Evolutionary conservation across 495 filamentous ascomycete species (phyloP), one percentile per base, ranked within the genome.

Genomic region (Clohesyomyces aquaticus): DNA sequence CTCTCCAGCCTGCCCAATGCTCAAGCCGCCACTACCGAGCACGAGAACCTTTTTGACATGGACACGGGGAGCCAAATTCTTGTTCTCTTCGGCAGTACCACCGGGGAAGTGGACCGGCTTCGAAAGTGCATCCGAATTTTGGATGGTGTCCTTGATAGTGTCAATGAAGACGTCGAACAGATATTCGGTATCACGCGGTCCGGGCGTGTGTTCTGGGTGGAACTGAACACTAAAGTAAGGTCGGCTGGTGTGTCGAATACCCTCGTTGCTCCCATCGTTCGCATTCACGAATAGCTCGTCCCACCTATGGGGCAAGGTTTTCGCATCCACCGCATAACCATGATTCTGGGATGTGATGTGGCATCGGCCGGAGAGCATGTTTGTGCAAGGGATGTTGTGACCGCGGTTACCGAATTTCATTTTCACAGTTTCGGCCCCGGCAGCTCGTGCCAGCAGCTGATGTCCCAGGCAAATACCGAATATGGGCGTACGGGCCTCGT

Each of bases 321-420:
- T 76, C 3, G 91, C 80, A 73, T 96, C 91, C 41, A 98, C 94
- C 16, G 91, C 94, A 71, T 85, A 98, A 73, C 94, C 94, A 73
- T 96, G 92, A 72, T 98, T 98, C 75, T 98, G 94, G 2, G 94
- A 98, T 21, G 94, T 98, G 73, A 98, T 98, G 76, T 98, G 91
- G 74, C 94, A 98, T 75, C 91, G 90, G 53, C 94, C 95, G 38
- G 92, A 92, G 61, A 96, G 77, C 82, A 93, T 84, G 75, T 90
- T 96, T 22, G 93, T 98, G 80, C 94, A 97, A 25, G 94, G 94
- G 72, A 98, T 97, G 74, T 98, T 98, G 80, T 96, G 92, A 38
- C 94, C 94, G 70, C 94, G 90, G 77, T 98, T 98, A 77, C 94
- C 94, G 71, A 97, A 98, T 81, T 96, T 96, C 89, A 98, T 95